Conservation (phyloP, 2,329 filamentous ascomycete genomes). For the Colletotrichum cuscutae region DNA sequence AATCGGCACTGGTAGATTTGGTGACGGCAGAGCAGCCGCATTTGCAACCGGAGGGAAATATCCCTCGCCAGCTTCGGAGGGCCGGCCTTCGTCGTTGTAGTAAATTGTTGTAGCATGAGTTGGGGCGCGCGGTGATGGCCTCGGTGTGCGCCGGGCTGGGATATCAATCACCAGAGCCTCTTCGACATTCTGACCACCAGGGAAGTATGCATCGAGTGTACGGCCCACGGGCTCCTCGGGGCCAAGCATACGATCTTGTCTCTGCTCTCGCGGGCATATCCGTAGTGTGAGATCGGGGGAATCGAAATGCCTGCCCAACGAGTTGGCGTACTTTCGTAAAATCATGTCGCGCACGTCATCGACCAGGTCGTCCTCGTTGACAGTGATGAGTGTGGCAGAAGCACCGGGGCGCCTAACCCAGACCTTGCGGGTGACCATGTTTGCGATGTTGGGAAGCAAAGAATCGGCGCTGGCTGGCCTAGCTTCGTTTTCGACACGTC, state of each 20-base stretch:
- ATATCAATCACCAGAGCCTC: conserved; percentile 94
- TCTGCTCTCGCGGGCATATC: conserved; percentile 76
- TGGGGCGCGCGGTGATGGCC: conserved; percentile 76
- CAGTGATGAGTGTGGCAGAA: conserved; percentile 87
- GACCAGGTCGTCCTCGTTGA: conserved; percentile 88
- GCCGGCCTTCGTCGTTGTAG: conserved; percentile 71
- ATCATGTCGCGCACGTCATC: conserved; percentile 96
- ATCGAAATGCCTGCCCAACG: conserved; percentile 88
- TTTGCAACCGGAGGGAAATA: conserved; percentile 79
- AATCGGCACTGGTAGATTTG: conserved; percentile 53
- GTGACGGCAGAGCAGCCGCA: conserved; percentile 53
- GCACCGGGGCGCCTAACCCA: conserved; percentile 92
- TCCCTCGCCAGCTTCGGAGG: conserved; percentile 76
- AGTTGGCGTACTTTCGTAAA: conserved; percentile 92
- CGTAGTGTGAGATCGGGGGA: conserved; percentile 87
- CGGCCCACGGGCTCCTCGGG: conserved; percentile 87
- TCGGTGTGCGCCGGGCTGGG: conserved; percentile 79
- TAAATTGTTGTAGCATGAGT: conserved; percentile 59
- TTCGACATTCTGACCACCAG: conserved; percentile 86
- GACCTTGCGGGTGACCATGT: conserved; percentile 80
- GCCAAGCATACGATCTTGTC: conserved; percentile 75
- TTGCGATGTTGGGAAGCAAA: conserved; percentile 52
- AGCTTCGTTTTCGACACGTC: conserved; percentile 48
- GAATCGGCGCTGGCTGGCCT: conserved; percentile 50
- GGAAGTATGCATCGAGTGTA: conserved; percentile 84